A percentile compares a stretch with the other conserved stretches of the same genome.
Evolutionary conservation across 371 early-diverging fungal species (phyloP).

Genomic region (Gilbertella persicaria): DNA sequence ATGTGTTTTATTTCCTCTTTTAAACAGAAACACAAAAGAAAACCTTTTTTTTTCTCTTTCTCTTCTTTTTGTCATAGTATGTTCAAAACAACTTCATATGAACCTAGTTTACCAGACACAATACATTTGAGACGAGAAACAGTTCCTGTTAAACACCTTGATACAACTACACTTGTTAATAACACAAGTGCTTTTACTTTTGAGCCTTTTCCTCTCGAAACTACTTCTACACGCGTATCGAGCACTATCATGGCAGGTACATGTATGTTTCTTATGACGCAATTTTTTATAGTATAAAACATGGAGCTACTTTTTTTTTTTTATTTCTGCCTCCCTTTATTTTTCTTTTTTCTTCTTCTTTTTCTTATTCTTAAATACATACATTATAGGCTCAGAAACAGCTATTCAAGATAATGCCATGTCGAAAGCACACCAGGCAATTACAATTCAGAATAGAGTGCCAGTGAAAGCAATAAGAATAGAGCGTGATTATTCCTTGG

Average conservation of each 20-base stretch:
- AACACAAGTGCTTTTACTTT: slow-evolving; percentile 14
- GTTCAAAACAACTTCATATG: slow-evolving; percentile 2
- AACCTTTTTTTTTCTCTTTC: neutral
- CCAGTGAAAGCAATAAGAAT: slow-evolving; percentile 34
- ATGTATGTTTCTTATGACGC: slow-evolving; percentile 27
- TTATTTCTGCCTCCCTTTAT: neutral
- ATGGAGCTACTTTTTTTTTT: slow-evolving; percentile 2
- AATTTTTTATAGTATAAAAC: no score
- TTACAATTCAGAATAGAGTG: slow-evolving; percentile 20
- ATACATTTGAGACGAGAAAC: slow-evolving; percentile 7
- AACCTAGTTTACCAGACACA: slow-evolving; percentile 11
- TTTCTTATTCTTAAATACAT: neutral
- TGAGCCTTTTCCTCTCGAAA: slow-evolving; percentile 1
- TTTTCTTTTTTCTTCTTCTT: slow-evolving; percentile 4
- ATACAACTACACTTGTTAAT: slow-evolving; percentile 13
- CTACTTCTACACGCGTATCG: slow-evolving; percentile 11
- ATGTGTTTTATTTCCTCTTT: neutral
- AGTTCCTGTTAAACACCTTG: slow-evolving; percentile 10
- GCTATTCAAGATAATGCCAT: slow-evolving; percentile 20
- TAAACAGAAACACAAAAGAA: neutral
- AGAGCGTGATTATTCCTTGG: slow-evolving; percentile 51
- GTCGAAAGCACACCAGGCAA: slow-evolving; percentile 16
- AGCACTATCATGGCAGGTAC: slow-evolving; percentile 24
- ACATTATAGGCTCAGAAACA: neutral
- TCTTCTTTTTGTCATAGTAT: neutral